A percentile compares a stretch with the other conserved stretches of the same genome.
These are phyloP conservation scores for Ophiosphaerella narmari DNA, from an alignment of 2,329 filamentous ascomycete genomes.

Conservation along the genomic window DNA sequence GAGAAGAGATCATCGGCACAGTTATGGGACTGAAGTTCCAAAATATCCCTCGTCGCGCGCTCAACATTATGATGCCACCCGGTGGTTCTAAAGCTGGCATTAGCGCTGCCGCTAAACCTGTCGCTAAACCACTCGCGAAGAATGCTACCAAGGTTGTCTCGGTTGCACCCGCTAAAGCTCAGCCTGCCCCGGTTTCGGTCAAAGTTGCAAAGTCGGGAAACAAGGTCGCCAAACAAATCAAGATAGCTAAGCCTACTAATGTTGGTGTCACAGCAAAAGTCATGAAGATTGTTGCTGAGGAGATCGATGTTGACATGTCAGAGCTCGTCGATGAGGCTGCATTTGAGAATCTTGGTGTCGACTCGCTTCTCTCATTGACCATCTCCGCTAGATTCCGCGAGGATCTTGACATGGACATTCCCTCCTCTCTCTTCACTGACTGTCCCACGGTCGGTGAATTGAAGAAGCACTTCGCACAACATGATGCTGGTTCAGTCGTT, in stretches of 20 bases:
- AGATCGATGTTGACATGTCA: constrained; percentile 63
- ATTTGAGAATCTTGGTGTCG: constrained; percentile 66
- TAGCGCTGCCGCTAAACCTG: constrained; percentile 31
- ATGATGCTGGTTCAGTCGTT: constrained; percentile 47
- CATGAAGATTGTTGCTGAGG: constrained; percentile 69
- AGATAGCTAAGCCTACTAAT: constrained; percentile 55
- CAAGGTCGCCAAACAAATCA: constrained; percentile 52
- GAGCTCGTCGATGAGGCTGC: constrained; percentile 65
- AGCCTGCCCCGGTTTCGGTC: constrained; percentile 33
- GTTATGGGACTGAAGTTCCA: constrained; percentile 69
- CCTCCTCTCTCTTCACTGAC: constrained; percentile 64
- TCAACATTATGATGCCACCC: constrained; percentile 70
- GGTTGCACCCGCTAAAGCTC: constrained; percentile 40
- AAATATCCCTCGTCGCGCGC: constrained; percentile 66
- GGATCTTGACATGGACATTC: constrained; percentile 63
- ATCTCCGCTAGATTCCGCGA: constrained; percentile 67
- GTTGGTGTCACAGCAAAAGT: constrained; percentile 58
- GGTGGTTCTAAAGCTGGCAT: constrained; percentile 52
- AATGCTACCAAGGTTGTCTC: constrained; percentile 44
- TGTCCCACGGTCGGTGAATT: constrained; percentile 64
- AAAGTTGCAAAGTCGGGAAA: constrained; percentile 51
- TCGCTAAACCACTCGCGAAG: constrained; percentile 41
- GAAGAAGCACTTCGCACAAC: constrained; percentile 60
- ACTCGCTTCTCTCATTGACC: constrained; percentile 65
- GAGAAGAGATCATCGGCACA: constrained; percentile 62